phyloP scores from a whole-genome alignment of 345 rosid genomes.

The Eucalyptus cloeziana region DNA sequence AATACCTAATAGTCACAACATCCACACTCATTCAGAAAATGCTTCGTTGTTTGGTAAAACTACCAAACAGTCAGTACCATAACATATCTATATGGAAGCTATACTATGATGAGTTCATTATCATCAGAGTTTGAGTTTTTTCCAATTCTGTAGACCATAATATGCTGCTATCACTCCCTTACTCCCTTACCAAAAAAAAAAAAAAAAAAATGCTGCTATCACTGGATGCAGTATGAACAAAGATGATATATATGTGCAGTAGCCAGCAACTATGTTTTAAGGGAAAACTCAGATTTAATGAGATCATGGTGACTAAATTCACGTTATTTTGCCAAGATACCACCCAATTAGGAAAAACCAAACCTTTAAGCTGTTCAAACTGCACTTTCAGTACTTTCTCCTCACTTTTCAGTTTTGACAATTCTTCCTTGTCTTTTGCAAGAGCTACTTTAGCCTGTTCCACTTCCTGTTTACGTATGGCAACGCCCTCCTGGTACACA shows the following conservation, averaged over 20 bases:
- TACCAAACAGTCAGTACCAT: neutral
- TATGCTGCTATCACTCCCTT: neutral
- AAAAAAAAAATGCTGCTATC: neutral
- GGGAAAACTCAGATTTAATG: neutral
- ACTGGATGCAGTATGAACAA: neutral
- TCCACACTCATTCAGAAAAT: neutral
- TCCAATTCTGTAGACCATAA: neutral
- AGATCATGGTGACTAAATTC: neutral
- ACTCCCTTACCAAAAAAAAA: too few species aligned
- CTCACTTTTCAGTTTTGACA: constrained; percentile 56
- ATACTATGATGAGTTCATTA: neutral
- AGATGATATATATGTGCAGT: neutral
- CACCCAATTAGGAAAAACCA: neutral
- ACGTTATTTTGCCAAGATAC: neutral
- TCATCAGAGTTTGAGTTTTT: neutral
- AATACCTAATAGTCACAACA: neutral
- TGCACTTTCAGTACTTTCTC: constrained; percentile 67
- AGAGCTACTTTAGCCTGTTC: constrained; percentile 49
- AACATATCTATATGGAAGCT: neutral
- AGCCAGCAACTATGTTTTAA: neutral
- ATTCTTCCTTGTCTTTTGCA: constrained; percentile 63
- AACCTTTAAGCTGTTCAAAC: constrained; percentile 81
- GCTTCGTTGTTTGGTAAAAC: neutral
- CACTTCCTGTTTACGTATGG: constrained; percentile 34
- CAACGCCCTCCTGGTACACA: constrained; percentile 51